phyloP scores from a whole-genome alignment of 345 rosid genomes.

The Angophora floribunda region DNA sequence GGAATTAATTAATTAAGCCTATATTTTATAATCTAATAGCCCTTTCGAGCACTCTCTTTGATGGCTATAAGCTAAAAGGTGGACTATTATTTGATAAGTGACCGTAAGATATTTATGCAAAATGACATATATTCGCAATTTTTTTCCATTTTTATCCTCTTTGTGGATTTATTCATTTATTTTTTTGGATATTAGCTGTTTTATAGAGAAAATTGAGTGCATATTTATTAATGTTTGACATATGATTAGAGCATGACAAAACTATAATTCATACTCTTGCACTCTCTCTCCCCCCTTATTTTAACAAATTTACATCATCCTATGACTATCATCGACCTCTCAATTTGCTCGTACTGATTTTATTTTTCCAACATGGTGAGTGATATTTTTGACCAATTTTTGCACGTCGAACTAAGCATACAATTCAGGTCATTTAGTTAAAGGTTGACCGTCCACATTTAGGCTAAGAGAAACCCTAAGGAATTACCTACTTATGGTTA shows the following conservation, averaged over 20 bases:
- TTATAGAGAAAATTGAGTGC: not conserved
- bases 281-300: not conserved
- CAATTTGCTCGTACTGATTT: no score
- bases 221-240: not conserved
- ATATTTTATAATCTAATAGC: not conserved
- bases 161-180: not conserved
- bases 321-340: not conserved
- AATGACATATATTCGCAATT: not conserved
- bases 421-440: not conserved
- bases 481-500: not conserved
- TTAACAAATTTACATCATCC: not conserved
- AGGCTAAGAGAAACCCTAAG: not conserved
- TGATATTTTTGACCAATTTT: not conserved
- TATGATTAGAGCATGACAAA: not conserved
- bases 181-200: not conserved
- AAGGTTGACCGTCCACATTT: not conserved
- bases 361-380: not conserved
- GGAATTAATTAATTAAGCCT: not conserved
- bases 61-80: not conserved
- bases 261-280: not conserved
- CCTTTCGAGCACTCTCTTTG: not conserved
- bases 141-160: not conserved
- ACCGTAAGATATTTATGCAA: not conserved
- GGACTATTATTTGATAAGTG: not conserved
- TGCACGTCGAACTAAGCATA: not conserved